Conservation (phyloP, 192 early-diverging fungal species). For the Linderina pennispora region DNA sequence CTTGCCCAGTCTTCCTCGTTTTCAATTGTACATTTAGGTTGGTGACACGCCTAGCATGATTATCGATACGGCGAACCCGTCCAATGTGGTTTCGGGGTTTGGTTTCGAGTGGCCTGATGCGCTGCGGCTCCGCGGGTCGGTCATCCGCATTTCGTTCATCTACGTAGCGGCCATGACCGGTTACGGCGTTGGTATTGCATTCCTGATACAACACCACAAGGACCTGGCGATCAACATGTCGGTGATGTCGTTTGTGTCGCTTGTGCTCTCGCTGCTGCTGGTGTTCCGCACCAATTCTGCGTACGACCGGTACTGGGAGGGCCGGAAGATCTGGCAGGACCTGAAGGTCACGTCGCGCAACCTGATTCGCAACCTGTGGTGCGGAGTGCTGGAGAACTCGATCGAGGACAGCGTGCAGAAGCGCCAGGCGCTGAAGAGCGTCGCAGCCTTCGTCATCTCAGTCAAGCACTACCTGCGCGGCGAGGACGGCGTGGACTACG, state of each 20-base stretch:
- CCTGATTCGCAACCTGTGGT: constrained; percentile 74
- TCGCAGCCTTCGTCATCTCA: constrained; percentile 72
- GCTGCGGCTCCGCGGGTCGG: constrained; percentile 41
- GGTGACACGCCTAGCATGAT: no score
- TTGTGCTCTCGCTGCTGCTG: constrained; percentile 50
- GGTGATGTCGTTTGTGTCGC: constrained; percentile 44
- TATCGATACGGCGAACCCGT: constrained; percentile 22
- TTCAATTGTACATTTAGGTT: no score
- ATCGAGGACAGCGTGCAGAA: constrained; percentile 45
- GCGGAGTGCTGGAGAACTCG: constrained; percentile 51
- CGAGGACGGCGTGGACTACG: constrained; percentile 60
- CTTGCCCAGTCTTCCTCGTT: constrained; percentile 4
- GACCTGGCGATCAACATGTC: constrained; percentile 25
- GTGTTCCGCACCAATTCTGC: constrained; percentile 55
- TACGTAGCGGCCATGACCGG: constrained; percentile 31
- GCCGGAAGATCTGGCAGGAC: constrained; percentile 73
- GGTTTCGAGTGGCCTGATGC: constrained; percentile 33
- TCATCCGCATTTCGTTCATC: constrained; percentile 37
- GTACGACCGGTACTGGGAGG: constrained; percentile 84
- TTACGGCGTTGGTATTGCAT: constrained; percentile 44
- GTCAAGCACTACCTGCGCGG: constrained; percentile 82
- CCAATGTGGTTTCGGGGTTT: constrained; percentile 26
- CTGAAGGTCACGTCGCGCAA: constrained; percentile 65
- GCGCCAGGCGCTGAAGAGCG: constrained; percentile 69
- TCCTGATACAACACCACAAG: constrained; percentile 25